These are phyloP conservation scores for Gynochthodes officinalis DNA, from an alignment of 257 asterid species.

Conservation along the genomic window DNA sequence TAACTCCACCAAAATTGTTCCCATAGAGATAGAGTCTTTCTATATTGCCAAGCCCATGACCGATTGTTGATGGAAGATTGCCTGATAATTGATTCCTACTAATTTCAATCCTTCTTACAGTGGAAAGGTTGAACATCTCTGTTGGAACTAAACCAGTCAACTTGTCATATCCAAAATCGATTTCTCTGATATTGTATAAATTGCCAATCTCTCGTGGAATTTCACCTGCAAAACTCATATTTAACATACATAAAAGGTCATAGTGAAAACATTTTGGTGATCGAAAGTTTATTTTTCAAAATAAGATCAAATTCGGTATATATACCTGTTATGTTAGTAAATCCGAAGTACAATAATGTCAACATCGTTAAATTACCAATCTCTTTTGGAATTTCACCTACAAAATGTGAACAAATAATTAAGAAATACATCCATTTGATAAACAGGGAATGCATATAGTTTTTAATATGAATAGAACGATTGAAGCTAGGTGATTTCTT, in stretches of 20 bases:
- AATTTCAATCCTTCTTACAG: neutral
- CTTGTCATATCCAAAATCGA: neutral
- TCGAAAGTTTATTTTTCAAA: too few relatives aligned
- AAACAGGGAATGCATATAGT: too few relatives aligned
- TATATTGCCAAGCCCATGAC: neutral
- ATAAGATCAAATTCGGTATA: neutral
- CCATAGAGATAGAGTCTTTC: too few relatives aligned
- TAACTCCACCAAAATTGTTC: neutral
- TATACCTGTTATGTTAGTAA: neutral
- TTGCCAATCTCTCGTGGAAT: neutral
- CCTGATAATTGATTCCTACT: neutral
- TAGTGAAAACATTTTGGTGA: too few relatives aligned
- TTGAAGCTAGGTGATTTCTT: too few relatives aligned
- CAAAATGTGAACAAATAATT: neutral
- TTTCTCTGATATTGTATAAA: neutral
- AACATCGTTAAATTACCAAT: neutral
- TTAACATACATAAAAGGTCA: too few relatives aligned
- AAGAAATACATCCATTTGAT: too few relatives aligned
- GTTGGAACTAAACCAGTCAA: neutral
- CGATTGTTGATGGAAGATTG: neutral
- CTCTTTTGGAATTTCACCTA: neutral
- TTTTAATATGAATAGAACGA: too few relatives aligned
- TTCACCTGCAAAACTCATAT: neutral
- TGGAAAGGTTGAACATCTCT: neutral
- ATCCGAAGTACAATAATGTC: neutral